Conservation (phyloP, 345 rosid species). For the Dipteronia dyeriana region DNA sequence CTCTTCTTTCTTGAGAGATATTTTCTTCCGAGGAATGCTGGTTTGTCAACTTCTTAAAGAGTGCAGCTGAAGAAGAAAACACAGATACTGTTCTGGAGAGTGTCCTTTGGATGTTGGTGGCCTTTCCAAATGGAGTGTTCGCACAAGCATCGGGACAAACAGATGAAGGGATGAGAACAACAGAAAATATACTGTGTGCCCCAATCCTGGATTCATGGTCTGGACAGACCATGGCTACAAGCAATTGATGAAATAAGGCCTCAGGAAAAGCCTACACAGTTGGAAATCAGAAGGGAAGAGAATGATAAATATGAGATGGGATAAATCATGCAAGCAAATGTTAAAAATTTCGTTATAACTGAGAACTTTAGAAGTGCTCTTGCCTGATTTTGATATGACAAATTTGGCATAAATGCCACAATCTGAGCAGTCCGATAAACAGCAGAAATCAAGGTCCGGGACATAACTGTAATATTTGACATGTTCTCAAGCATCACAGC, state of each 20-base stretch:
- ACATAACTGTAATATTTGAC: conserved; percentile 64
- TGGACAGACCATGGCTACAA: conserved; percentile 61
- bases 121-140: conserved; percentile 38
- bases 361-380: conserved; percentile 14
- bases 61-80: conserved; percentile 77
- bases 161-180: conserved; percentile 72
- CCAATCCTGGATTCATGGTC: conserved; percentile 72
- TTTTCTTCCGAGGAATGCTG: conserved; percentile 41
- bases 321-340: background rate
- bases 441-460: conserved; percentile 59
- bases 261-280: conserved; percentile 65
- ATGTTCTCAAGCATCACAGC: conserved; percentile 83
- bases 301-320: conserved; percentile 4
- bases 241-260: conserved; percentile 66
- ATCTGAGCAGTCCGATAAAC: conserved; percentile 73
- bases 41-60: conserved; percentile 51
- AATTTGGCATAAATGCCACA: conserved; percentile 61
- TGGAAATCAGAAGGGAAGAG: background rate
- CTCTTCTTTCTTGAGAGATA: conserved; percentile 22
- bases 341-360: background rate
- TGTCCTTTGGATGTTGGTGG: conserved; percentile 52
- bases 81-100: conserved; percentile 72
- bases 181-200: conserved; percentile 69
- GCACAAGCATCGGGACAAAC: conserved; percentile 43
- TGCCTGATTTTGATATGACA: conserved; percentile 72